phyloP scores from a whole-genome alignment of 768 basidiomycete species.

The Lentinula guzmanii region DNA sequence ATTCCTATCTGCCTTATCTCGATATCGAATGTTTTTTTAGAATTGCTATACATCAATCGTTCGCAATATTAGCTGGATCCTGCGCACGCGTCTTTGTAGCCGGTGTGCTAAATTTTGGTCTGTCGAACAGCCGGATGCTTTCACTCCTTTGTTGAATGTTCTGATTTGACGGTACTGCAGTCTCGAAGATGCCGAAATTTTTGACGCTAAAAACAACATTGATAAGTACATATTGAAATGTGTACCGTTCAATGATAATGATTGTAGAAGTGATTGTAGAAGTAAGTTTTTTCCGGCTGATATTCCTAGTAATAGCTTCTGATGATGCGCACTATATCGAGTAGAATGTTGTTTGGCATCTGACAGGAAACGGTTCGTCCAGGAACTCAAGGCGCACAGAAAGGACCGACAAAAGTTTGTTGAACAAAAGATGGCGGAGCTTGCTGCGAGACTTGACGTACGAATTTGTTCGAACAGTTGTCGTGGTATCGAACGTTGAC shows the following conservation, averaged over 20 bases:
- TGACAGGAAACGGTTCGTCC: neutral
- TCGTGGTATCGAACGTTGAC: neutral
- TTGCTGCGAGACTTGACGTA: neutral
- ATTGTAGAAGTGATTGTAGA: neutral
- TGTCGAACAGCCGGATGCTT: neutral
- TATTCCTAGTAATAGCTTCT: neutral
- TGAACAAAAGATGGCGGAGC: neutral
- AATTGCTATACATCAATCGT: neutral
- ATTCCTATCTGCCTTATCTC: neutral
- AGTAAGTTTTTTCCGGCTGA: neutral
- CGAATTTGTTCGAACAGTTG: neutral
- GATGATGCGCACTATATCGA: neutral
- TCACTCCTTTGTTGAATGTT: neutral
- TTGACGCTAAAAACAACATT: neutral
- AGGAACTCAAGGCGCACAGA: neutral
- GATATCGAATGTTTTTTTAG: neutral
- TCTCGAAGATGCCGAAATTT: neutral
- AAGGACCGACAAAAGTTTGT: neutral
- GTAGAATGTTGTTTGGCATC: neutral
- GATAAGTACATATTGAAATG: neutral
- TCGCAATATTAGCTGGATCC: conserved; percentile 1
- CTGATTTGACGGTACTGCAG: neutral
- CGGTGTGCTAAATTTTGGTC: neutral
- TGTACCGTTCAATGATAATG: neutral
- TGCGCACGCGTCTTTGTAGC: neutral